Evolutionary conservation across 2,329 filamentous ascomycete species (phyloP).

Genomic region (Fusarium concolor): DNA sequence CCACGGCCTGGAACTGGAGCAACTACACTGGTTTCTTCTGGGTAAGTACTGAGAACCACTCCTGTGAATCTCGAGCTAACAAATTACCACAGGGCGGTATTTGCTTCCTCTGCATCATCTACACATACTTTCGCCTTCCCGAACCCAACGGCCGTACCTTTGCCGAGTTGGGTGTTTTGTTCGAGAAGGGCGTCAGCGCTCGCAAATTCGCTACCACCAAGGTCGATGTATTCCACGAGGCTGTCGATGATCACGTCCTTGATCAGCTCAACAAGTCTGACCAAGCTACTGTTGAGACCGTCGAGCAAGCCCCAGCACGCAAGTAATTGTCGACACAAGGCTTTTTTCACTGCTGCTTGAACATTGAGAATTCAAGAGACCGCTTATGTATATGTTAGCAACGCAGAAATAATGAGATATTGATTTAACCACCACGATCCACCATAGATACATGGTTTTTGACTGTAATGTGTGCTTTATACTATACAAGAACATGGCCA

Average conservation of each 20-base stretch:
- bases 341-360: no score
- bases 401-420: constrained; percentile 13
- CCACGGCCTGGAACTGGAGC: constrained; percentile 85
- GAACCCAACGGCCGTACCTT: constrained; percentile 85
- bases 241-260: constrained; percentile 61
- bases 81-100: constrained; percentile 60
- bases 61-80: background rate
- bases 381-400: background rate
- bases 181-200: constrained; percentile 77
- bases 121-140: constrained; percentile 69
- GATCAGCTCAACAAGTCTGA: constrained; percentile 58
- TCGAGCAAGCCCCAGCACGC: constrained; percentile 4
- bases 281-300: constrained; percentile 15
- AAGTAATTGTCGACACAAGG: background rate
- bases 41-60: constrained; percentile 53
- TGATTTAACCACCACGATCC: background rate
- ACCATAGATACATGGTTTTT: no score
- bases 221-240: constrained; percentile 67
- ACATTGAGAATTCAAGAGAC: background rate
- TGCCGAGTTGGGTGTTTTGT: constrained; percentile 86
- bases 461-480: no score
- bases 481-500: no score
- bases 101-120: constrained; percentile 83
- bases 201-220: constrained; percentile 76
- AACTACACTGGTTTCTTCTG: constrained; percentile 92